phyloP scores from a whole-genome alignment of 1,139 yeast genomes.

The Geotrichum fermentans region DNA sequence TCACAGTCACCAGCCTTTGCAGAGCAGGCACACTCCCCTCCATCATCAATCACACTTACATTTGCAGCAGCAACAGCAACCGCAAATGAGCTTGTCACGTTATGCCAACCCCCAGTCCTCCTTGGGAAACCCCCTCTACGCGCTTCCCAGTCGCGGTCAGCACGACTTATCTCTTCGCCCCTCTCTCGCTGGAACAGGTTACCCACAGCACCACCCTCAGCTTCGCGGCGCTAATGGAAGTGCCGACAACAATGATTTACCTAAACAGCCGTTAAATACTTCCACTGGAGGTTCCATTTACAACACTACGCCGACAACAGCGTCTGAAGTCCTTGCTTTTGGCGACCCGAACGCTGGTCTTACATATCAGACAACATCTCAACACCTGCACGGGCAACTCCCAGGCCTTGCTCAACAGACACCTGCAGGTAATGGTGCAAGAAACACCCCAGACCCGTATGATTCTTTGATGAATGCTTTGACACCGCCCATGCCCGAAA shows the following conservation, averaged over 20 bases:
- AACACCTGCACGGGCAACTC: background rate
- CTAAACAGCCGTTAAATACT: background rate
- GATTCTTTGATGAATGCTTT: background rate
- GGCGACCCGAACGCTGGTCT: background rate
- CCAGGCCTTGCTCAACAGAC: background rate
- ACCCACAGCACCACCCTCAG: background rate
- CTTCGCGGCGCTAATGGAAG: background rate
- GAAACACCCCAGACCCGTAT: conserved; percentile 3
- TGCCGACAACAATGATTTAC: background rate
- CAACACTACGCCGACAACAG: background rate
- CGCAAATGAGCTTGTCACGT: conserved; percentile 1
- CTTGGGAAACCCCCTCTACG: conserved; percentile 4
- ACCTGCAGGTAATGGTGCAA: background rate
- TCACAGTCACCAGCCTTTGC: background rate
- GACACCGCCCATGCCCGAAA: conserved; percentile 1
- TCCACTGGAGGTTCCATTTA: background rate
- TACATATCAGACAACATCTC: background rate
- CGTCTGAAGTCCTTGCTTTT: background rate
- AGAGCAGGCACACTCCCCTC: too few species aligned
- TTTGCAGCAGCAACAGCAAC: conserved; percentile 1
- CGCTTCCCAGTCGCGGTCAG: background rate
- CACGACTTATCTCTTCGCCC: background rate
- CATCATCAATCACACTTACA: background rate
- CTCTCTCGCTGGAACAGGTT: background rate
- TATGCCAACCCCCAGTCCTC: background rate